phyloP scores from a whole-genome alignment of 805 yeast genomes.

The Candida oleophila region DNA sequence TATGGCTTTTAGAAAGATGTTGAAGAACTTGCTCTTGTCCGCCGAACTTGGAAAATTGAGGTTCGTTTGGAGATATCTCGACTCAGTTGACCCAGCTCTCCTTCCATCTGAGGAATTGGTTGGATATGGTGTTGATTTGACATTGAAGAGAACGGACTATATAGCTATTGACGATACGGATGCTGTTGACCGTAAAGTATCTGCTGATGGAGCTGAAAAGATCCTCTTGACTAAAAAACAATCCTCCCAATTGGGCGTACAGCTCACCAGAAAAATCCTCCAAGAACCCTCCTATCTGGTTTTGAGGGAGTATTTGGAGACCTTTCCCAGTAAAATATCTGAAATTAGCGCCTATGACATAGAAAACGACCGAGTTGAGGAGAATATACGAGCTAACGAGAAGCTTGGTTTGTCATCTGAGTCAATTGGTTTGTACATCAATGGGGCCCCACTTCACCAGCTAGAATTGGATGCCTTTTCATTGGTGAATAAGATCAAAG shows the following conservation, averaged over 20 bases:
- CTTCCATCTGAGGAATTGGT: conserved; percentile 30
- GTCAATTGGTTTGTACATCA: conserved; percentile 56
- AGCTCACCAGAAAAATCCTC: conserved; percentile 32
- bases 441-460: conserved; percentile 63
- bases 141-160: conserved; percentile 66
- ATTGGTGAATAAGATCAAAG: conserved; percentile 37
- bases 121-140: conserved; percentile 69
- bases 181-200: conserved; percentile 13
- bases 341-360: conserved; percentile 21
- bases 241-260: conserved; percentile 36
- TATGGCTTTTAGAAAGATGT: conserved; percentile 53
- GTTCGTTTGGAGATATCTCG: conserved; percentile 74
- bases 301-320: conserved; percentile 40
- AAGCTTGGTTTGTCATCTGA: conserved; percentile 38
- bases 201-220: conserved; percentile 20
- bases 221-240: conserved; percentile 26
- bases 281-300: conserved; percentile 23
- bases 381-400: conserved; percentile 27
- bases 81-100: conserved; percentile 17
- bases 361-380: conserved; percentile 21
- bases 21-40: conserved; percentile 55
- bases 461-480: conserved; percentile 43
- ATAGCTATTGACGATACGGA: conserved; percentile 64
- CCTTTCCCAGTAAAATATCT: conserved; percentile 56
- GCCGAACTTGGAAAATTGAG: conserved; percentile 65